These are phyloP conservation scores for Diospyros lotus DNA, from an alignment of 148 eudicot genomes.

Conservation along the genomic window DNA sequence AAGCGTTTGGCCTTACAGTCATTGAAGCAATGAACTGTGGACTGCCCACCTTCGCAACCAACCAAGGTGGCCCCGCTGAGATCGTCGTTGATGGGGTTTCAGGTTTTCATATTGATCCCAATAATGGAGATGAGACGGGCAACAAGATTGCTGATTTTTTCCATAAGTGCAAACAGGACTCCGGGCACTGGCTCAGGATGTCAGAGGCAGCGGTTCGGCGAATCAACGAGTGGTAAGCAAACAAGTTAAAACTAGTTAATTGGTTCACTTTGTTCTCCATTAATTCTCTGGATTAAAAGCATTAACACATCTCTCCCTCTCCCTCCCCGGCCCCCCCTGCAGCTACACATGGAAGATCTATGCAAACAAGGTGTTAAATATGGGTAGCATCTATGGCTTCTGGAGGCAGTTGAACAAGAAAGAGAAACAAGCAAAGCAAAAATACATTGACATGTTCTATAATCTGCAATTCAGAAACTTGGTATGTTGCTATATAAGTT, in stretches of 20 bases:
- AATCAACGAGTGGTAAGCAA: conserved; percentile 70
- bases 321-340: conserved; percentile 15
- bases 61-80: conserved; percentile 95
- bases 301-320: too few relatives aligned
- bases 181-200: conserved; percentile 50
- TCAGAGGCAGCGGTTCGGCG: conserved; percentile 61
- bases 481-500: conserved; percentile 32
- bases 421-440: conserved; percentile 76
- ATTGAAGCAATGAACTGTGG: conserved; percentile 97
- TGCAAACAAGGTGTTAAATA: conserved; percentile 80
- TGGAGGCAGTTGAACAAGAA: conserved; percentile 65
- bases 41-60: conserved; percentile 81
- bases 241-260: neutral
- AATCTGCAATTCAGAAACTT: conserved; percentile 62
- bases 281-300: neutral
- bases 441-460: conserved; percentile 76
- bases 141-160: conserved; percentile 77
- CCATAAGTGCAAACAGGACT: conserved; percentile 59
- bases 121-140: conserved; percentile 70
- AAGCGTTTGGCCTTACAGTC: conserved; percentile 92
- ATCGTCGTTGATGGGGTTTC: conserved; percentile 79
- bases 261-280: conserved; percentile 14
- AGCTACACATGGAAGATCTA: conserved; percentile 97
- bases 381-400: conserved; percentile 70
- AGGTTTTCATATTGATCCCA: conserved; percentile 79